Base-by-base conservation (phyloP, 2,329 filamentous ascomycete genomes). In the Scleromitrula shiraiana region DNA sequence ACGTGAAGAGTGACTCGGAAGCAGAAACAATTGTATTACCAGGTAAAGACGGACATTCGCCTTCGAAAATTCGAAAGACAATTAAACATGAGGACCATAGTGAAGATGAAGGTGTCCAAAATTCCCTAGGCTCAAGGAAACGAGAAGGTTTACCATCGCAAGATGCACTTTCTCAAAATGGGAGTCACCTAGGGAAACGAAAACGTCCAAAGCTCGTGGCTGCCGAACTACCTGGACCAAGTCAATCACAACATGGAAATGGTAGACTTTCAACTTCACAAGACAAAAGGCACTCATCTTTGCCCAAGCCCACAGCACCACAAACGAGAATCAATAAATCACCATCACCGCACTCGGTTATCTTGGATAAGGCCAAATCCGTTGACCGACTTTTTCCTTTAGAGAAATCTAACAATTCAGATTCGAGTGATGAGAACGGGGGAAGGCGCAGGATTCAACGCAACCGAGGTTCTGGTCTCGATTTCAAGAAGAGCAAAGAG, bases 1-100 rank as follows among this genome's bases (percentile, higher is more conserved):
- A 50, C n/a, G 54, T 50, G 50, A 80, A 82, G 50, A 79, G 74
- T 59, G 80, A 83, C 58, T 86, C 82, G 1, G 82, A 86, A 60
- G 82, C 82, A 41, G 82, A 86, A 67, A 86, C 82, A 12, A 83
- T 85, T 53, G 81, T 86, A 29, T 65, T 85, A 27, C 74, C 79
- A 9, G 78, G 78, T 23, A 83, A 82, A 60, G 76, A 83, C 61
- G 78, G 77, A 32, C 70, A 78, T 58, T 83, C 79, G 20, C 79
- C 78, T 0, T 77, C 78, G 50, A 83, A 83, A 64, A 70, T 71
- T 50, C 74, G 78, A 50, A 83, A 82, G 65, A 52, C 56, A 39
- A 74, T 77, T 59, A 83, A 82, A 62, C 77, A 82, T 55, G 81
- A 83, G 61, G 78, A 82, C 60, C 75, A 71, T 59, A 77, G 74